Evolutionary conservation across 1,284 basidiomycete genomes (phyloP), one percentile per base, ranked within the genome.

Genomic region (Takashimella tepidaria): DNA sequence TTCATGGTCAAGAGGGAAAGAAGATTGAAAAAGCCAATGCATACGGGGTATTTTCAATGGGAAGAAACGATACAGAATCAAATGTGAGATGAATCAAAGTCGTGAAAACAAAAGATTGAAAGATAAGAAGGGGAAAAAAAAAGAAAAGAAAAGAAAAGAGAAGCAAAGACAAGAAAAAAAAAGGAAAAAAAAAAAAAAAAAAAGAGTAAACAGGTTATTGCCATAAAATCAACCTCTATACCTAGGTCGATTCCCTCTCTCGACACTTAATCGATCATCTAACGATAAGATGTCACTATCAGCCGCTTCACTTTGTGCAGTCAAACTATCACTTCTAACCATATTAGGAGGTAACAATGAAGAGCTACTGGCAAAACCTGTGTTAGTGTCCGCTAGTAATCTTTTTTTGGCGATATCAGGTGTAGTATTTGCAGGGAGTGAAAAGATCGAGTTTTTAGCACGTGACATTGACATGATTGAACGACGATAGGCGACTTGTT

Each of bases 401-500:
- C 31, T 37, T 37, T 16, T 8, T 16, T 16, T 37, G 31, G 31
- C 31, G 10, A 37, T 8, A 37, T 37, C 31, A 8, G 31, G 31
- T 16, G 31, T 8, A 8, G 57, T 58, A 47, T 67, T 59, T 4
- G 64, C 55, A 6, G 68, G 70, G 4, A 74, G 57, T 11, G 61
- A 61, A 1, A 75, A 53, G 27, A 76, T 63, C 21, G 69, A 67
- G 59, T 73, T 70, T 49, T 71, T 71, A 21, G 75, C 73, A 37
- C 72, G 66, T 22, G 68, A 68, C 67, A 77, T 72, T 19, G 68
- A 64, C 70, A 75, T 75, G 68, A 77, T 74, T 8, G 69, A 72
- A 62, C 76, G 68, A 52, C 74, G 69, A 56, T 76, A 77, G n/a
- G 75, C 74, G 43, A 75, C 69, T 70, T 76, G 59, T 77, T 92